These are phyloP conservation scores for Colletotrichum liaoningense DNA, from an alignment of 2,329 filamentous ascomycete genomes.

Conservation along the genomic window DNA sequence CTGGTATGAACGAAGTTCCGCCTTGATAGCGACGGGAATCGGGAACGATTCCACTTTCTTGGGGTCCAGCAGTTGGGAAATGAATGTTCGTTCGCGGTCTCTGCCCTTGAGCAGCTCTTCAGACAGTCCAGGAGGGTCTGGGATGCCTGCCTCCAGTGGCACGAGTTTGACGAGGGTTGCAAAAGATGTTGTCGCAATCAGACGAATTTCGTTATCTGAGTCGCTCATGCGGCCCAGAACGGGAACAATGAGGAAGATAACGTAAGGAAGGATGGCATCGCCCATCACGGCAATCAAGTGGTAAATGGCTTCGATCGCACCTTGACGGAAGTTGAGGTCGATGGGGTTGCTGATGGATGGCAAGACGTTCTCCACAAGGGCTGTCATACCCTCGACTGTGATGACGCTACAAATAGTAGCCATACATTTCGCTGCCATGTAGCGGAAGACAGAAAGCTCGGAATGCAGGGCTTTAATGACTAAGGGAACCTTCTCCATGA, in stretches of 20 bases:
- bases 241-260: slow-evolving; percentile 98
- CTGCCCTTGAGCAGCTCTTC: slow-evolving; percentile 88
- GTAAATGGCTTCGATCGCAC: slow-evolving; percentile 94
- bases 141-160: slow-evolving; percentile 95
- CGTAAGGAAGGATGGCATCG: slow-evolving; percentile 93
- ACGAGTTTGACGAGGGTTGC: slow-evolving; percentile 97
- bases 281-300: slow-evolving; percentile 99
- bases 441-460: slow-evolving; percentile 89
- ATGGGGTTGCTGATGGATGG: slow-evolving; percentile 92
- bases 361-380: slow-evolving; percentile 91
- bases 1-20: slow-evolving; percentile 94
- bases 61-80: slow-evolving; percentile 93
- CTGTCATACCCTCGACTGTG: slow-evolving; percentile 94
- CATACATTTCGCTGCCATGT: slow-evolving; percentile 96
- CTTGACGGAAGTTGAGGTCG: slow-evolving; percentile 90
- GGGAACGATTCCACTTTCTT: slow-evolving; percentile 96
- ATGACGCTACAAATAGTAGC: slow-evolving; percentile 98
- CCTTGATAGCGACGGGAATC: slow-evolving; percentile 97
- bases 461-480: slow-evolving; percentile 91
- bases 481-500: slow-evolving; percentile 85
- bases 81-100: slow-evolving; percentile 95
- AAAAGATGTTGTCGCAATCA: slow-evolving; percentile 96
- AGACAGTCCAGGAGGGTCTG: slow-evolving; percentile 93
- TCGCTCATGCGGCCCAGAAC: slow-evolving; percentile 98
- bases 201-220: slow-evolving; percentile 92